Percentiles rank a stretch among this genome's conserved stretches.
phyloP scores from a whole-genome alignment of 371 early-diverging fungal species.

The Mortierella sp. region DNA sequence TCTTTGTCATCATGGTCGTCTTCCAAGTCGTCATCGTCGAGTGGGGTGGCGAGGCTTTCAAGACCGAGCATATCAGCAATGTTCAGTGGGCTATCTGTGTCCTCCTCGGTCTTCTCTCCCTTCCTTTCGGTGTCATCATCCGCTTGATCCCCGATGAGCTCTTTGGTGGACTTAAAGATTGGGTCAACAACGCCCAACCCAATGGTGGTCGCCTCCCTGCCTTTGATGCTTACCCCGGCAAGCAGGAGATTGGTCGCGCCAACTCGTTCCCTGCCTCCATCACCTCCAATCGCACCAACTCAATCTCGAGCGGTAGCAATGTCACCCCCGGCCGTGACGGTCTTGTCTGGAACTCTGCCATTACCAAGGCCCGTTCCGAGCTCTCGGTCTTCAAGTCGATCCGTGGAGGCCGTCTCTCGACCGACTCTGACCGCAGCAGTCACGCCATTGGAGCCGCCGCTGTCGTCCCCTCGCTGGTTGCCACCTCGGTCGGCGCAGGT shows the following conservation, averaged over 20 bases:
- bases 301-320: conserved; percentile 33
- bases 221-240: conserved; percentile 38
- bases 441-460: conserved; percentile 66
- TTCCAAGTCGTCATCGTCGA: conserved; percentile 76
- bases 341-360: conserved; percentile 57
- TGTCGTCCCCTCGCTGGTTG: conserved; percentile 75
- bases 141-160: conserved; percentile 73
- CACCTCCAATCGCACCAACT: conserved; percentile 40
- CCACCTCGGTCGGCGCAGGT: conserved; percentile 74
- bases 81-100: conserved; percentile 80
- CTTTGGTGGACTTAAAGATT: conserved; percentile 41
- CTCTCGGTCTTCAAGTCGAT: conserved; percentile 59
- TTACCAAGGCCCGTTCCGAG: conserved; percentile 54
- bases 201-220: conserved; percentile 28
- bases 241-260: conserved; percentile 23
- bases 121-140: conserved; percentile 81
- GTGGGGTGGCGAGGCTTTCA: conserved; percentile 75
- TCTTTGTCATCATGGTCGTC: conserved; percentile 67
- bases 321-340: conserved; percentile 50
- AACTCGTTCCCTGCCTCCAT: conserved; percentile 61
- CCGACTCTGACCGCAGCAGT: conserved; percentile 53
- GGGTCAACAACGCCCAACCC: conserved; percentile 33
- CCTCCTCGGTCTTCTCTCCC: conserved; percentile 72
- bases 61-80: conserved; percentile 64
- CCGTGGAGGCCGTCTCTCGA: conserved; percentile 61